Conservation (phyloP, 2,329 filamentous ascomycete genomes). For the Ophiostoma himal-ulmi region DNA sequence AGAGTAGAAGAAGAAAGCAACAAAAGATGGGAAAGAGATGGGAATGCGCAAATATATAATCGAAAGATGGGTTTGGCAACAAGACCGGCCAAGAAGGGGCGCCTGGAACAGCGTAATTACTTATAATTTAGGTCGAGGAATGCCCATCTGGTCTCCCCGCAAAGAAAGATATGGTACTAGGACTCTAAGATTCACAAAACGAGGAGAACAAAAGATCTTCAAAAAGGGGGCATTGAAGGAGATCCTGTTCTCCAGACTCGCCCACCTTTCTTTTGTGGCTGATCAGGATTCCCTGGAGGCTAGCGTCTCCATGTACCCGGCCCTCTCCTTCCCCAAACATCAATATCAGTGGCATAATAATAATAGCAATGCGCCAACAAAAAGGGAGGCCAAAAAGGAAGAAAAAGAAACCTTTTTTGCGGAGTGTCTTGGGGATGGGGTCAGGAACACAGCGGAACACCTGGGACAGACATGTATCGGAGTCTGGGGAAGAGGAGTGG, state of each 20-base stretch:
- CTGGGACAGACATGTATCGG: not conserved
- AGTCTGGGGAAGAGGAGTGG: not conserved
- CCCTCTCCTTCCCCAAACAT: not conserved
- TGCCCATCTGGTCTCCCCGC: constrained; percentile 10
- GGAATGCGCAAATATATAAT: constrained; percentile 1
- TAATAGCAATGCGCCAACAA: not conserved
- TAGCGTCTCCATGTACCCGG: constrained; percentile 8
- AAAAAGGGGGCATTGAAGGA: constrained; percentile 6
- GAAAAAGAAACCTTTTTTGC: not conserved
- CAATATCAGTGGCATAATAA: not conserved
- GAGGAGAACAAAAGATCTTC: constrained; percentile 2
- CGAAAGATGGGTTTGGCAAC: not conserved
- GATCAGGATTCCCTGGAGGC: not conserved
- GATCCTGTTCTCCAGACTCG: constrained; percentile 10
- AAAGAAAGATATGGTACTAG: not conserved
- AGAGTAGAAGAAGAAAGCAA: not conserved
- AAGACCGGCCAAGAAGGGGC: not conserved
- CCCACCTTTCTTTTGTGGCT: not conserved
- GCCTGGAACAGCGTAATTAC: constrained; percentile 11
- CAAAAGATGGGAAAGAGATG: not conserved
- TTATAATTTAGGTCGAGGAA: constrained; percentile 15
- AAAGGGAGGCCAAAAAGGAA: not conserved
- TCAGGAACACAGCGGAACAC: not conserved
- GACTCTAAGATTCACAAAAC: not conserved
- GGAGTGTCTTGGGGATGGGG: not conserved